Evolutionary conservation across 306 rosid species (phyloP).

Genomic region (Malus orientalis): DNA sequence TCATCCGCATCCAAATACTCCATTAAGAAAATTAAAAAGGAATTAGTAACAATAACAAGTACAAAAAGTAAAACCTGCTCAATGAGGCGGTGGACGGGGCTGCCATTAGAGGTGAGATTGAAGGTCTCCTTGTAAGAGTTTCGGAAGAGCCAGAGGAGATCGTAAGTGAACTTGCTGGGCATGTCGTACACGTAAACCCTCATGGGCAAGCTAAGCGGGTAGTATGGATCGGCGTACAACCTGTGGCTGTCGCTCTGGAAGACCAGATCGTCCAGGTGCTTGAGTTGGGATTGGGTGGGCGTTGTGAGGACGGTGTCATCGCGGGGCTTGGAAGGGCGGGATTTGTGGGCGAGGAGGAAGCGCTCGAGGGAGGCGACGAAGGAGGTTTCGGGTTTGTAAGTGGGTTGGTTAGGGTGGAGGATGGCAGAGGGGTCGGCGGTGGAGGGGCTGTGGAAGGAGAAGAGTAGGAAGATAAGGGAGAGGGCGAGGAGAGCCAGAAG

Average conservation of each 20-base stretch:
- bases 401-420: background rate
- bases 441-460: constrained; percentile 10
- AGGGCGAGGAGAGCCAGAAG: constrained; percentile 16
- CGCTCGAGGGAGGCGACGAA: constrained; percentile 64
- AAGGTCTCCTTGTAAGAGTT: constrained; percentile 54
- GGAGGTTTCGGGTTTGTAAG: constrained; percentile 40
- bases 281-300: background rate
- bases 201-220: constrained; percentile 40
- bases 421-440: constrained; percentile 11
- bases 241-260: constrained; percentile 18
- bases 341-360: constrained; percentile 52
- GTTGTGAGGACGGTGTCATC: background rate
- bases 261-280: constrained; percentile 35
- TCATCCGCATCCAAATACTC: background rate
- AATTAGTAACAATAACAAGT: background rate
- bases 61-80: constrained; percentile 47
- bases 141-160: constrained; percentile 63
- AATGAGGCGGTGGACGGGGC: constrained; percentile 92
- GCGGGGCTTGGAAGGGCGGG: background rate
- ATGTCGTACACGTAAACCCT: constrained; percentile 80
- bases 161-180: constrained; percentile 78
- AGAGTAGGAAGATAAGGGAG: constrained; percentile 39
- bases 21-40: background rate
- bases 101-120: constrained; percentile 90
- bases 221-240: constrained; percentile 44